phyloP scores from a whole-genome alignment of 2,329 filamentous ascomycete species.

The Lachnellula cervina region DNA sequence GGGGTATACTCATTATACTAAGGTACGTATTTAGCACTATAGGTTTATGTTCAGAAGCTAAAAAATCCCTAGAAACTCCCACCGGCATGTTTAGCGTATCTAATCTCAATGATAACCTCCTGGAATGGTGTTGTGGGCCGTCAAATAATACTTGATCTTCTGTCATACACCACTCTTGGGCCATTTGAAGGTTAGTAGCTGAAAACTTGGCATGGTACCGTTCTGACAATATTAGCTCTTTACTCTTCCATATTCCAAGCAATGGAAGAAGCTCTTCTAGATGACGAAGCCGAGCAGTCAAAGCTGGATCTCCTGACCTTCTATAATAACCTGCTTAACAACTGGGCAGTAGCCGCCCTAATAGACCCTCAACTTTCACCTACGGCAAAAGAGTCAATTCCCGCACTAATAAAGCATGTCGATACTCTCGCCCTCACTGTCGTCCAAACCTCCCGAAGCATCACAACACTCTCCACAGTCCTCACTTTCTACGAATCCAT shows the following conservation, averaged over 20 bases:
- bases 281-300: conserved; percentile 43
- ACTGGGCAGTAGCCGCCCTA: conserved; percentile 48
- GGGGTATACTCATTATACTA: conserved; percentile 51
- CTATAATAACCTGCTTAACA: conserved; percentile 61
- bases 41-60: conserved; percentile 9
- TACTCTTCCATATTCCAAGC: conserved; percentile 43
- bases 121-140: conserved; percentile 60
- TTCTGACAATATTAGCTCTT: conserved; percentile 40
- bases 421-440: conserved; percentile 55
- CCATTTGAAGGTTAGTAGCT: conserved; percentile 48
- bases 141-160: conserved; percentile 51
- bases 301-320: conserved; percentile 59
- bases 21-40: conserved; percentile 37
- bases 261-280: conserved; percentile 48
- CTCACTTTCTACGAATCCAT: conserved; percentile 67
- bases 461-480: conserved; percentile 49
- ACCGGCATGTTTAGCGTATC: conserved; percentile 42
- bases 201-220: not conserved
- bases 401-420: conserved; percentile 43
- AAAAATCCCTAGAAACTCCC: conserved; percentile 27
- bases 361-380: conserved; percentile 30
- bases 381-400: conserved; percentile 29
- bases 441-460: conserved; percentile 46
- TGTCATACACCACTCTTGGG: conserved; percentile 50
- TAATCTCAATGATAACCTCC: conserved; percentile 46